Evolutionary conservation across 2,329 filamentous ascomycete genomes (phyloP).

Genomic region (Hymenoscyphus albidus): DNA sequence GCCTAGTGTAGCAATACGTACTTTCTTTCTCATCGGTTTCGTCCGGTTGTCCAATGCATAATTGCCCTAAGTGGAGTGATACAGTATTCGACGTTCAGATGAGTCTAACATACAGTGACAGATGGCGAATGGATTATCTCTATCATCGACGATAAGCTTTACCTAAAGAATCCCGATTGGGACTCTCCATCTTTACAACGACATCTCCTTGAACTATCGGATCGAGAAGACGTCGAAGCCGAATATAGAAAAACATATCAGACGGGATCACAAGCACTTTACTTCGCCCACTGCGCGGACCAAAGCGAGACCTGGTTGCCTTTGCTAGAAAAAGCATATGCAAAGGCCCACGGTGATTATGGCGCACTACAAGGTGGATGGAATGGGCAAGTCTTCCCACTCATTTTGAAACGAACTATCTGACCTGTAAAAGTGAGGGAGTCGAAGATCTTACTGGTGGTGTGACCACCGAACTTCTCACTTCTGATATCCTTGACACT

Average conservation of each 20-base stretch:
- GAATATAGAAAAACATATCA: slow-evolving; percentile 56
- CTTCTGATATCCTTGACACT: slow-evolving; percentile 70
- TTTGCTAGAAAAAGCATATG: slow-evolving; percentile 76
- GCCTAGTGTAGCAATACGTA: too few relatives aligned
- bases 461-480: slow-evolving; percentile 66
- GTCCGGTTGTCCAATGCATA: too few relatives aligned
- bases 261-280: slow-evolving; percentile 66
- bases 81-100: not conserved
- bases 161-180: slow-evolving; percentile 76
- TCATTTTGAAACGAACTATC: not conserved
- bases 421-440: slow-evolving; percentile 39
- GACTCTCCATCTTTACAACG: slow-evolving; percentile 74
- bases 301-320: slow-evolving; percentile 81
- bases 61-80: too few relatives aligned
- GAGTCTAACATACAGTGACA: slow-evolving; percentile 6
- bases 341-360: slow-evolving; percentile 81
- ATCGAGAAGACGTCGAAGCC: slow-evolving; percentile 67
- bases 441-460: slow-evolving; percentile 62
- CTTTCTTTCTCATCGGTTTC: too few relatives aligned
- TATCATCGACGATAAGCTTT: slow-evolving; percentile 88
- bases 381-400: slow-evolving; percentile 32
- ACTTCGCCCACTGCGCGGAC: slow-evolving; percentile 72
- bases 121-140: slow-evolving; percentile 91
- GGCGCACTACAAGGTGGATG: slow-evolving; percentile 70
- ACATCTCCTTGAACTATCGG: slow-evolving; percentile 69